Base-by-base conservation (phyloP, 768 basidiomycete genomes). In the Leucogyrophana mollusca region DNA sequence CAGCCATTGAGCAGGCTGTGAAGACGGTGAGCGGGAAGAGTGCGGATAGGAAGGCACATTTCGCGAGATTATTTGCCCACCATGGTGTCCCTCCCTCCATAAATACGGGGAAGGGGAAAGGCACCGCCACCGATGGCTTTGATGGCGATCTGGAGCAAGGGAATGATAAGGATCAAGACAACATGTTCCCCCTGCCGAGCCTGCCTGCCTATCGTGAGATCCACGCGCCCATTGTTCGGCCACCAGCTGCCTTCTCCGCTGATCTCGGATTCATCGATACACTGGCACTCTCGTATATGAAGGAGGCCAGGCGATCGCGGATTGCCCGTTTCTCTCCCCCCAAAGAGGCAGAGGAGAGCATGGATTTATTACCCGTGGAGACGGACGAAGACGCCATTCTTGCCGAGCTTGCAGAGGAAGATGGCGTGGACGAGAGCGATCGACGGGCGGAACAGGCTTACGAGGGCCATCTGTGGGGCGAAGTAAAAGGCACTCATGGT, bases 1-100 rank as follows among this genome's bases (percentile, higher is more conserved):
- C 66, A 13, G 72, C 74, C 43, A 68, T 87, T 37, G 61, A 69
- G 16, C 74, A 76, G 35, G 81, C 77, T 9, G 54, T 83, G 34
- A 68, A 73, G 16, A 68, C 74, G 38, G 67, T 79, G 57, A 79
- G 76, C 2, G 59, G 69, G 17, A 56, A 62, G 9, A 57, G 59
- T 36, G 51, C 60, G 13, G 70, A 58, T 55, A 74, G 72, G 53
- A 62, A 67, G 23, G 52, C 57, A n/a, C 71, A 74, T 58, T 76
- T 82, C 43, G 55, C 65, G 17, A 56, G 59, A 24, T 51, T 77
- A 9, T 43, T 69, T 32, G 46, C 36, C 21, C 36, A 49, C 6
- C 52, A 56, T 17, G 54, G 47, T 33, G 37, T 53, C 38, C 25
- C 52, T 47, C 14, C 22, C 21, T 21, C 23, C 22, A 41, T 32